Conservation (phyloP, 148 eudicot genomes). For the Arbutus unedo region DNA sequence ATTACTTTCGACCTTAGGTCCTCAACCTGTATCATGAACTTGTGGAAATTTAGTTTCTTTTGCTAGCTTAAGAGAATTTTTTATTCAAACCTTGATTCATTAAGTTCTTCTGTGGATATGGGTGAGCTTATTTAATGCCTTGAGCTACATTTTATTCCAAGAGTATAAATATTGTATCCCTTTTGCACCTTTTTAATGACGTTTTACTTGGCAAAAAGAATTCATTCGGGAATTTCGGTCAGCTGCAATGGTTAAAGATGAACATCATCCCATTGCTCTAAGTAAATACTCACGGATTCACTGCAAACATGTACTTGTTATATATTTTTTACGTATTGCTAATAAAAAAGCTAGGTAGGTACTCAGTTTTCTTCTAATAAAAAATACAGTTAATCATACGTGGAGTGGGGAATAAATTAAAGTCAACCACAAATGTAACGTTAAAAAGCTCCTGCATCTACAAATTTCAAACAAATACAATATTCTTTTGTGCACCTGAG, state of each 20-base stretch:
- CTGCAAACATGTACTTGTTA: neutral
- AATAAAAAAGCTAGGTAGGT: neutral
- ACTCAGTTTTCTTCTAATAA: neutral
- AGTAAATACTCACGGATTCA: neutral
- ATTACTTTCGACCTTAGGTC: neutral
- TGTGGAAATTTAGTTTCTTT: neutral
- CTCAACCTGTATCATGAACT: neutral
- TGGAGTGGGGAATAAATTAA: neutral
- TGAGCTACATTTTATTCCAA: neutral
- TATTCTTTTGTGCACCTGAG: conserved; percentile 54
- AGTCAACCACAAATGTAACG: neutral
- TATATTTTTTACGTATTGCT: neutral
- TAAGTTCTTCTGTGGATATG: no score
- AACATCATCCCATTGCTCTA: neutral
- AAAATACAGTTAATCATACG: neutral
- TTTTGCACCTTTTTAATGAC: neutral
- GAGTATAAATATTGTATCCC: neutral
- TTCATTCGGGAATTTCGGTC: neutral
- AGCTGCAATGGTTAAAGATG: neutral
- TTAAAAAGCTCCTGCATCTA: neutral
- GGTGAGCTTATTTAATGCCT: neutral
- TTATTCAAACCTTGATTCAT: neutral
- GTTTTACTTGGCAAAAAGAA: neutral
- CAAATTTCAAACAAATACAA: neutral
- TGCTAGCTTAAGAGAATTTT: neutral